phyloP scores from a whole-genome alignment of 176 grass and related monocot genomes.

The maize (Zea mays) region DNA sequence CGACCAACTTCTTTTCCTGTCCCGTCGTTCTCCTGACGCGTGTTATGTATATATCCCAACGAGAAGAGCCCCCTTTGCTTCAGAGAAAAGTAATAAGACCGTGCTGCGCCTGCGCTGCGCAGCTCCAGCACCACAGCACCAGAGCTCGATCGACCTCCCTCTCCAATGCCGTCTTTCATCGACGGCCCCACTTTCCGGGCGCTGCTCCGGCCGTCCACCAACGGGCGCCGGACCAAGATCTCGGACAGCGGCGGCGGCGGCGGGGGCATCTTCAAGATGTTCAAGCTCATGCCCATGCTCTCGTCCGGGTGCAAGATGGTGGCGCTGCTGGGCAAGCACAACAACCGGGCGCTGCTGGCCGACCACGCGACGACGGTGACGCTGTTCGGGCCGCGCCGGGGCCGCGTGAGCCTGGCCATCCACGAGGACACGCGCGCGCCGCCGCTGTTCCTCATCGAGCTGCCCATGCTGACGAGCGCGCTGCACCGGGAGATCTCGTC shows the following conservation, averaged over 20 bases:
- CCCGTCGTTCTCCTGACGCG: constrained; percentile 1
- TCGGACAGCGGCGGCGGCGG: neutral
- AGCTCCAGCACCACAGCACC: constrained; percentile 6
- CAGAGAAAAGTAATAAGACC: constrained; percentile 26
- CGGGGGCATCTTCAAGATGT: constrained; percentile 75
- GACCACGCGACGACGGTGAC: constrained; percentile 86
- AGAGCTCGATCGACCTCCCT: constrained; percentile 13
- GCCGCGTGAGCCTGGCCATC: constrained; percentile 73
- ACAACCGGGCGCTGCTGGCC: constrained; percentile 55
- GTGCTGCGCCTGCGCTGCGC: neutral
- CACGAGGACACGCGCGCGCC: constrained; percentile 91
- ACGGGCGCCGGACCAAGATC: constrained; percentile 56
- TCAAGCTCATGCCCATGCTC: constrained; percentile 95
- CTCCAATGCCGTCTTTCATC: constrained; percentile 66
- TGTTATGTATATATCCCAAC: constrained; percentile 47
- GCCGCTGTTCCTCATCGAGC: constrained; percentile 81
- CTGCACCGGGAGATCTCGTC: constrained; percentile 88
- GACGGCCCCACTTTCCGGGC: constrained; percentile 58
- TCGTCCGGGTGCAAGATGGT: constrained; percentile 97
- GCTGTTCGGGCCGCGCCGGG: constrained; percentile 70
- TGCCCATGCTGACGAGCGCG: constrained; percentile 70
- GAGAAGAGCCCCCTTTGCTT: constrained; percentile 39
- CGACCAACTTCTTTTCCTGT: constrained; percentile 28
- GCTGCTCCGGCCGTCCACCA: constrained; percentile 62
- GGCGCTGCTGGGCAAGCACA: constrained; percentile 66